Percentiles rank a stretch among this genome's conserved stretches.
These are phyloP conservation scores for Torulaspora globosa DNA, from an alignment of 1,139 yeast species.

Conservation along the genomic window DNA sequence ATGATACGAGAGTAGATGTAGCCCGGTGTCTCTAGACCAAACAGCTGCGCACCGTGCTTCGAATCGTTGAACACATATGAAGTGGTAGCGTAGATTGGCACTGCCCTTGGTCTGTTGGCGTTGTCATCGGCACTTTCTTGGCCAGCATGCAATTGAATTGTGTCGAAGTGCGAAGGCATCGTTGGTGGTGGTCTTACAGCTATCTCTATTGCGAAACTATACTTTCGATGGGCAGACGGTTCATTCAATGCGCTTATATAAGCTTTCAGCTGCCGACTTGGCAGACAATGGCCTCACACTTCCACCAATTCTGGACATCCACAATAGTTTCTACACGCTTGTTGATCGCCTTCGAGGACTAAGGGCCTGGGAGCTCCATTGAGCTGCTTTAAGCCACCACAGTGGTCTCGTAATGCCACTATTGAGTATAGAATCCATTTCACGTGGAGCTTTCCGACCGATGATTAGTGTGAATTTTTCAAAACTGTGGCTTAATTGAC, in stretches of 20 bases:
- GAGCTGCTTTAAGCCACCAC: slow-evolving; percentile 14
- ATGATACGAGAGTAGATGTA: slow-evolving; percentile 82
- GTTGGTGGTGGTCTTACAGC: not conserved
- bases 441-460: not conserved
- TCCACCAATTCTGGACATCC: not conserved
- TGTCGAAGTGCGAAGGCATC: slow-evolving; percentile 70
- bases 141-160: slow-evolving; percentile 93
- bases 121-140: slow-evolving; percentile 60
- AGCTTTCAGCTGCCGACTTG: not conserved
- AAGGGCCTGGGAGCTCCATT: not conserved
- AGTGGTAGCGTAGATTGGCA: slow-evolving; percentile 83
- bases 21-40: slow-evolving; percentile 78
- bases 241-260: not conserved
- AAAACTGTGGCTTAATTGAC: slow-evolving; percentile 10
- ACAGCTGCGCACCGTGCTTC: slow-evolving; percentile 85
- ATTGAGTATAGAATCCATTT: not conserved
- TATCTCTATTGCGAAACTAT: not conserved
- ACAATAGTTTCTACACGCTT: not conserved
- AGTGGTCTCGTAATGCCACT: slow-evolving; percentile 4
- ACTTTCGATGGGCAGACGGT: not conserved
- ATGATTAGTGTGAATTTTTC: slow-evolving; percentile 1
- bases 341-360: not conserved
- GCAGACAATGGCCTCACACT: not conserved
- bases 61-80: slow-evolving; percentile 86
- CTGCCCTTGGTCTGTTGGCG: slow-evolving; percentile 68